These are phyloP conservation scores for Colletotrichum coccodes DNA, from an alignment of 2,329 filamentous ascomycete genomes.

Conservation along the genomic window DNA sequence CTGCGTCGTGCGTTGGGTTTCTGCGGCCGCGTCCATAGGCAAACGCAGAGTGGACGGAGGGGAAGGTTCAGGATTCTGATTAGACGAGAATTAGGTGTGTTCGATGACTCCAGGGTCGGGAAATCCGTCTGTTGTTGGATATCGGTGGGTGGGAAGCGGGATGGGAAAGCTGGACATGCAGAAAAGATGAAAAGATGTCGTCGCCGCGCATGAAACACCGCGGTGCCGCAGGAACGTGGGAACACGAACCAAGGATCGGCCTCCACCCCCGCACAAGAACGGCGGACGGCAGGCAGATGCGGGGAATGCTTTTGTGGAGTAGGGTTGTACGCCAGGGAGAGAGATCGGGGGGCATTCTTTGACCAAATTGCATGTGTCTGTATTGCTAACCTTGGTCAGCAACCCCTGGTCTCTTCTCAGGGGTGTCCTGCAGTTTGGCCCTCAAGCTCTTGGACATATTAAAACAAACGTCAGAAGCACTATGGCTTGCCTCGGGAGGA, in stretches of 20 bases:
- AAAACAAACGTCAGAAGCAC: neutral
- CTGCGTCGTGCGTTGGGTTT: slow-evolving; percentile 26
- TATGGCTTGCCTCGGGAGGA: neutral
- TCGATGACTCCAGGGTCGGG: slow-evolving; percentile 9
- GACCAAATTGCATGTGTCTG: slow-evolving; percentile 5
- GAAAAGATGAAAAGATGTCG: slow-evolving; percentile 9
- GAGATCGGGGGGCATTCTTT: slow-evolving; percentile 4
- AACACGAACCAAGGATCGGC: slow-evolving; percentile 3
- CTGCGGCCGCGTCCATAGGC: slow-evolving; percentile 12
- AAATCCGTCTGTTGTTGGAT: neutral
- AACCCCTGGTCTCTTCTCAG: neutral
- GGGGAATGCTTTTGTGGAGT: slow-evolving; percentile 19
- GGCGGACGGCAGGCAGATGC: slow-evolving; percentile 18
- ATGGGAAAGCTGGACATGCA: slow-evolving; percentile 2
- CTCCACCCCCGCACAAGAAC: slow-evolving; percentile 18
- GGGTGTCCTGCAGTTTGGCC: neutral
- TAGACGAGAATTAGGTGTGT: neutral
- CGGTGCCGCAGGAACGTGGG: slow-evolving; percentile 18
- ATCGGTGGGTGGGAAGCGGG: neutral
- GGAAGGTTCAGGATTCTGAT: neutral
- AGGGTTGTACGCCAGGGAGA: neutral
- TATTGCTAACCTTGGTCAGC: slow-evolving; percentile 9
- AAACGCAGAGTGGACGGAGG: neutral
- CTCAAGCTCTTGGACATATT: neutral
- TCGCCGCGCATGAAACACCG: slow-evolving; percentile 20